Evolutionary conservation across 805 yeast species (phyloP).

Genomic region (Starmerella apicola): DNA sequence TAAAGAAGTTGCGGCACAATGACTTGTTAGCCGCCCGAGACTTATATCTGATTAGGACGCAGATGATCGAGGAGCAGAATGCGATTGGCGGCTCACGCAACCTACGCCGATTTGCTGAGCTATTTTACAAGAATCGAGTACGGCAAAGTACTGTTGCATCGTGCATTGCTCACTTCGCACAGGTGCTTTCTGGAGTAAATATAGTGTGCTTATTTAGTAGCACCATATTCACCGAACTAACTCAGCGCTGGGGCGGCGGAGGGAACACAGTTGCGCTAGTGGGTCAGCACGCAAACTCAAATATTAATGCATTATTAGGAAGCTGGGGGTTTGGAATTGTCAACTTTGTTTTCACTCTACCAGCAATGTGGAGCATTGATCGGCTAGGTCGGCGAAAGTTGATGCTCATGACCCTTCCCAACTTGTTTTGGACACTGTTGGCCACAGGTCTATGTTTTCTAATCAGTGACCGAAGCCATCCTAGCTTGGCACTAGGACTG

Average conservation of each 20-base stretch:
- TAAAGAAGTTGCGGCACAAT: constrained; percentile 35
- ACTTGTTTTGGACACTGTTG: constrained; percentile 44
- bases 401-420: constrained; percentile 46
- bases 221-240: constrained; percentile 46
- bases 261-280: constrained; percentile 8
- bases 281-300: constrained; percentile 19
- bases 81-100: constrained; percentile 37
- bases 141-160: constrained; percentile 74
- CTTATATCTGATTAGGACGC: constrained; percentile 44
- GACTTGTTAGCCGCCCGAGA: constrained; percentile 53
- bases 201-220: constrained; percentile 81
- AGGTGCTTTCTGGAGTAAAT: constrained; percentile 83
- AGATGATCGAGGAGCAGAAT: constrained; percentile 33
- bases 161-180: constrained; percentile 77
- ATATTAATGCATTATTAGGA: constrained; percentile 54
- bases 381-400: constrained; percentile 58
- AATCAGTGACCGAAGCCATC: constrained; percentile 35
- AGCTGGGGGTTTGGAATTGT: constrained; percentile 81
- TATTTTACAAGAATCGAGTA: constrained; percentile 37
- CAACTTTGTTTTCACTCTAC: constrained; percentile 68
- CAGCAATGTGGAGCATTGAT: constrained; percentile 72
- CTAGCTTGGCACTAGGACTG: constrained; percentile 43
- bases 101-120: constrained; percentile 16
- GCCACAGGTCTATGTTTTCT: constrained; percentile 51
- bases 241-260: constrained; percentile 27